Conservation (phyloP, 2,329 filamentous ascomycete genomes). For the Westerdykella aurantiaca region DNA sequence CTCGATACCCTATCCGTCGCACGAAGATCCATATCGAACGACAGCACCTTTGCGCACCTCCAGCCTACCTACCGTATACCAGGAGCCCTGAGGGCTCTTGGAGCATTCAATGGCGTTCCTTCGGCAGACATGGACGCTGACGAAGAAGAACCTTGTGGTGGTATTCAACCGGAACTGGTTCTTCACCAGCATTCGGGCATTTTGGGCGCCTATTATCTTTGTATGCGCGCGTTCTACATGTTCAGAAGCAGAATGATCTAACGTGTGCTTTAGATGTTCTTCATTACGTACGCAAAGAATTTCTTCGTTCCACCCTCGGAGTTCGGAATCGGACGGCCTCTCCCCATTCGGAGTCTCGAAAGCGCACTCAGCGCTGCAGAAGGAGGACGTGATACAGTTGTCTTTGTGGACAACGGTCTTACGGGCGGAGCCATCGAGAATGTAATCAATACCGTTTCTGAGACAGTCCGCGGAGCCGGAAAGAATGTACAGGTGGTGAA, state of each 20-base stretch:
- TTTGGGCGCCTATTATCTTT: conserved; percentile 53
- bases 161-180: conserved; percentile 50
- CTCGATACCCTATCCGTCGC: too few species aligned
- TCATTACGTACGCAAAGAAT: conserved; percentile 65
- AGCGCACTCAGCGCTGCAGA: conserved; percentile 56
- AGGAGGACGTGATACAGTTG: conserved; percentile 61
- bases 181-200: conserved; percentile 51
- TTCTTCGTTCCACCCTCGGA: conserved; percentile 72
- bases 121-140: conserved; percentile 52
- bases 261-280: conserved; percentile 35
- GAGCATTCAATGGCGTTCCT: conserved; percentile 30
- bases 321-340: conserved; percentile 64
- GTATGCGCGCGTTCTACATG: conserved; percentile 15
- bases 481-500: conserved; percentile 53
- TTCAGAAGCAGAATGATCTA: neutral
- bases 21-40: too few species aligned
- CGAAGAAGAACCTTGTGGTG: conserved; percentile 53
- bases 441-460: conserved; percentile 60
- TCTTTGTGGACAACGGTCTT: conserved; percentile 70
- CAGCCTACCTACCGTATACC: too few species aligned
- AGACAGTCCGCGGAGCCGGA: conserved; percentile 52
- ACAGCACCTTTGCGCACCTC: too few species aligned
- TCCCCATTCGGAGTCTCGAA: conserved; percentile 57
- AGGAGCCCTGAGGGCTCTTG: too few species aligned
- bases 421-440: conserved; percentile 64